A percentile compares a stretch with the other conserved stretches of the same genome.
phyloP scores from a whole-genome alignment of 176 grass and related monocot species.

The Musa troglodytarum region DNA sequence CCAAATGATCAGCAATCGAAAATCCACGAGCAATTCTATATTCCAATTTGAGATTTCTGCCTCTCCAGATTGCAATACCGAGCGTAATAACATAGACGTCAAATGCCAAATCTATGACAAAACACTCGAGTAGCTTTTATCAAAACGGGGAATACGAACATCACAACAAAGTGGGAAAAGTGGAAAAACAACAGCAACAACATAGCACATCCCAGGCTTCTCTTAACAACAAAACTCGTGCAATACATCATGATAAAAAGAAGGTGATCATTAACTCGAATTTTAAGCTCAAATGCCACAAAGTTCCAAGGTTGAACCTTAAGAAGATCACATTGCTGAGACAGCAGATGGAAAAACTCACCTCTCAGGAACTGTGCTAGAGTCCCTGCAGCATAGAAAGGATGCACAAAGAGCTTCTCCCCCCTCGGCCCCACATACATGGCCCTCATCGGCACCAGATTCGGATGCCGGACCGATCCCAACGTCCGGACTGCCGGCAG shows the following conservation, averaged over 20 bases:
- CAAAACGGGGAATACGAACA: too few relatives aligned
- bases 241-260: background rate
- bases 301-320: conserved; percentile 4
- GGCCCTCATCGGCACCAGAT: conserved; percentile 75
- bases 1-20: background rate
- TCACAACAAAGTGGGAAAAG: too few relatives aligned
- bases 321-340: conserved; percentile 6
- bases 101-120: background rate
- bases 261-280: background rate
- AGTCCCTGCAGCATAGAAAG: conserved; percentile 69
- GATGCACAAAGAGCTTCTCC: conserved; percentile 88
- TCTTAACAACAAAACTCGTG: background rate
- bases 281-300: conserved; percentile 15
- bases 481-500: conserved; percentile 35
- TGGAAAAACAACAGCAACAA: too few relatives aligned
- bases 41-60: background rate
- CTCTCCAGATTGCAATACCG: background rate
- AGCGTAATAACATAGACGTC: background rate
- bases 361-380: conserved; percentile 69
- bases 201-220: too few relatives aligned
- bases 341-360: conserved; percentile 11
- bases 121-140: background rate
- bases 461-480: conserved; percentile 51
- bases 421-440: conserved; percentile 77
- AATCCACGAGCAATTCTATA: background rate